These are phyloP conservation scores for Xylariomycetidae sp. DNA, from an alignment of 2,329 filamentous ascomycete species.

Conservation along the genomic window DNA sequence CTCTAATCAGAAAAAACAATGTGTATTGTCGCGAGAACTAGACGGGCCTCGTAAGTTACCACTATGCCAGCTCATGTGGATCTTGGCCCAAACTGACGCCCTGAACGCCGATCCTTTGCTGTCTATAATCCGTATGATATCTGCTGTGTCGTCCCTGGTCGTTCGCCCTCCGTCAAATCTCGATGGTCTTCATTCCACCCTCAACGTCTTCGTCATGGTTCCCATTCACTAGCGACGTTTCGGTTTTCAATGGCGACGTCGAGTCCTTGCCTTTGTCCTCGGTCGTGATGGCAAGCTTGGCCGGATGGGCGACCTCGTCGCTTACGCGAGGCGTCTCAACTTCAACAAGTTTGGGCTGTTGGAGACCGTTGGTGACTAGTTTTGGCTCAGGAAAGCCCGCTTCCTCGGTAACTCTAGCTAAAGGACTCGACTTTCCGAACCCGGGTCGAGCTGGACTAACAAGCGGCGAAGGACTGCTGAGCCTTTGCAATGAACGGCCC, in stretches of 20 bases:
- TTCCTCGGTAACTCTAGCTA: slow-evolving; percentile 74
- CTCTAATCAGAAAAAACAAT: slow-evolving; percentile 4
- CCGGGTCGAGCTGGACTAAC: slow-evolving; percentile 62
- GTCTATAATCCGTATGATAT: slow-evolving; percentile 22
- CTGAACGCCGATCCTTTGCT: slow-evolving; percentile 22
- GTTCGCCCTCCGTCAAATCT: slow-evolving; percentile 42
- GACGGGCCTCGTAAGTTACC: too few relatives aligned
- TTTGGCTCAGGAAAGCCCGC: slow-evolving; percentile 25
- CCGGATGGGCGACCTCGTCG: slow-evolving; percentile 33
- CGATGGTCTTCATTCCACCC: slow-evolving; percentile 57
- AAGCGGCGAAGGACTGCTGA: slow-evolving; percentile 59
- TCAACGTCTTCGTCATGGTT: slow-evolving; percentile 42
- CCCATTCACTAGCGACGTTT: slow-evolving; percentile 28
- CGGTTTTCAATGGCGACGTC: slow-evolving; percentile 24
- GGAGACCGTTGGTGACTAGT: slow-evolving; percentile 29
- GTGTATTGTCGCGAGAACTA: slow-evolving; percentile 6
- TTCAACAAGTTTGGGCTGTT: slow-evolving; percentile 50
- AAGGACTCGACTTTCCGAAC: slow-evolving; percentile 64
- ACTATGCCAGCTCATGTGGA: too few relatives aligned
- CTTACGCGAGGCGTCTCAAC: slow-evolving; percentile 49
- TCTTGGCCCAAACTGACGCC: slow-evolving; percentile 15
- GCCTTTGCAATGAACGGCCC: slow-evolving; percentile 67
- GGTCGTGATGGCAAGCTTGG: slow-evolving; percentile 29
- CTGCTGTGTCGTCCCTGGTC: slow-evolving; percentile 22
- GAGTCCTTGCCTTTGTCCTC: slow-evolving; percentile 33